phyloP scores from a whole-genome alignment of 306 rosid genomes.

The Sphenostylis stenocarpa region DNA sequence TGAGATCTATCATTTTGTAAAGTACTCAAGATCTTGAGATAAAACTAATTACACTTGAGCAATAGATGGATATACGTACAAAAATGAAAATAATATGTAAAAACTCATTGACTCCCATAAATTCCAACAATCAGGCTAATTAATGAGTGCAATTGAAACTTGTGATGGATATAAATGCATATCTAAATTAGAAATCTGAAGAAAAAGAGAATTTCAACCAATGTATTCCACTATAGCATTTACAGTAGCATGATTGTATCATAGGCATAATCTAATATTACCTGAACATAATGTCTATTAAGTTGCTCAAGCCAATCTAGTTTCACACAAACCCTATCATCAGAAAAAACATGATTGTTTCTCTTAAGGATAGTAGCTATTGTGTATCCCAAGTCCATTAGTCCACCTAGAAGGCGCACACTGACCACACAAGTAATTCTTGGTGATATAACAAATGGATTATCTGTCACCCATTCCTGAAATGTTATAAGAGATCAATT shows the following conservation, averaged over 20 bases:
- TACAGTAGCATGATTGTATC: background rate
- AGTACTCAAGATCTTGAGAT: conserved; percentile 7
- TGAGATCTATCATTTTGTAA: background rate
- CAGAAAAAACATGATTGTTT: conserved; percentile 81
- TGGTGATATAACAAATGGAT: conserved; percentile 95
- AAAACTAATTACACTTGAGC: background rate
- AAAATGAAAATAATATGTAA: background rate
- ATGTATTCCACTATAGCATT: conserved; percentile 18
- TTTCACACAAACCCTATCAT: conserved; percentile 73
- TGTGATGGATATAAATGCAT: conserved; percentile 3
- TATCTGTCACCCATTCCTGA: conserved; percentile 99
- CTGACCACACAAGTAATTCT: conserved; percentile 99
- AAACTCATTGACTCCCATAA: background rate
- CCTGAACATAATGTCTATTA: conserved; percentile 90
- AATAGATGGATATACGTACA: background rate
- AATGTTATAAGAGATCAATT: conserved; percentile 31
- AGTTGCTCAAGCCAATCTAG: conserved; percentile 98
- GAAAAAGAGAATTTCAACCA: background rate
- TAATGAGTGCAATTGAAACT: conserved; percentile 13
- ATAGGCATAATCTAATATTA: conserved; percentile 29
- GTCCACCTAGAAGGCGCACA: conserved; percentile 98
- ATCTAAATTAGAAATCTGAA: conserved; percentile 17
- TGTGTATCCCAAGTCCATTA: conserved; percentile 98
- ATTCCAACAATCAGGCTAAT: background rate
- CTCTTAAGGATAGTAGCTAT: conserved; percentile 95